phyloP scores from a whole-genome alignment of 2,329 filamentous ascomycete species.

The Huntiella decipiens region DNA sequence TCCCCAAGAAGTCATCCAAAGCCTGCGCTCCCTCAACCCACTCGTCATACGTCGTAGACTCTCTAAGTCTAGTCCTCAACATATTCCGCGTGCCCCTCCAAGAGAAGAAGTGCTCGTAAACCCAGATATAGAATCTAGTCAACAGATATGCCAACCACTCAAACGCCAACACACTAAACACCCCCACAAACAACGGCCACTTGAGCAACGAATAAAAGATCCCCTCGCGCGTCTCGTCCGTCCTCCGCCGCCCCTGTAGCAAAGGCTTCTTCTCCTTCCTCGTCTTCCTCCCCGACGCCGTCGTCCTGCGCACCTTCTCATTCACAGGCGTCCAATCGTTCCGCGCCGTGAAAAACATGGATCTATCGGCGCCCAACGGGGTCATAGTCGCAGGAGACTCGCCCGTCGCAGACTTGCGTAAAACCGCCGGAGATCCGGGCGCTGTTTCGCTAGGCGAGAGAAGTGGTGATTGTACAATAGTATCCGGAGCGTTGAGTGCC shows the following conservation, averaged over 20 bases:
- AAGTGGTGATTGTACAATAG: conserved; percentile 26
- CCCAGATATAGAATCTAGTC: conserved; percentile 73
- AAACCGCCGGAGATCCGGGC: conserved; percentile 5
- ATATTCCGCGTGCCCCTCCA: conserved; percentile 67
- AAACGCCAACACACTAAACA: conserved; percentile 13
- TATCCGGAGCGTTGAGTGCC: conserved; percentile 67
- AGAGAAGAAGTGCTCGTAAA: conserved; percentile 79
- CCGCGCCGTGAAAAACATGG: conserved; percentile 63
- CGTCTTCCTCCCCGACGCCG: conserved; percentile 17
- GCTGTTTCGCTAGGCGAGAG: conserved; percentile 33
- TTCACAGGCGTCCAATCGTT: conserved; percentile 92
- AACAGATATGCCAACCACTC: conserved; percentile 46
- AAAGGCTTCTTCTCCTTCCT: conserved; percentile 17
- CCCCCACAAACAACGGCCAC: conserved; percentile 69
- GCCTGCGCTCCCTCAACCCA: conserved; percentile 67
- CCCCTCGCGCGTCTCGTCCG: conserved; percentile 87
- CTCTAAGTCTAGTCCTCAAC: conserved; percentile 51
- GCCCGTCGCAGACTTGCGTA: conserved; percentile 16
- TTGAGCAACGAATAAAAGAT: conserved; percentile 78
- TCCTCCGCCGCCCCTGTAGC: conserved; percentile 39
- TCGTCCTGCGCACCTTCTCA: conserved; percentile 37
- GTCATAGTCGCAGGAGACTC: conserved; percentile 13
- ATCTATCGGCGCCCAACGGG: conserved; percentile 15
- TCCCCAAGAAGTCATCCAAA: conserved; percentile 64
- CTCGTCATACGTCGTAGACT: conserved; percentile 56